phyloP scores from a whole-genome alignment of 2,329 filamentous ascomycete genomes.

The Fulvia fulva region DNA sequence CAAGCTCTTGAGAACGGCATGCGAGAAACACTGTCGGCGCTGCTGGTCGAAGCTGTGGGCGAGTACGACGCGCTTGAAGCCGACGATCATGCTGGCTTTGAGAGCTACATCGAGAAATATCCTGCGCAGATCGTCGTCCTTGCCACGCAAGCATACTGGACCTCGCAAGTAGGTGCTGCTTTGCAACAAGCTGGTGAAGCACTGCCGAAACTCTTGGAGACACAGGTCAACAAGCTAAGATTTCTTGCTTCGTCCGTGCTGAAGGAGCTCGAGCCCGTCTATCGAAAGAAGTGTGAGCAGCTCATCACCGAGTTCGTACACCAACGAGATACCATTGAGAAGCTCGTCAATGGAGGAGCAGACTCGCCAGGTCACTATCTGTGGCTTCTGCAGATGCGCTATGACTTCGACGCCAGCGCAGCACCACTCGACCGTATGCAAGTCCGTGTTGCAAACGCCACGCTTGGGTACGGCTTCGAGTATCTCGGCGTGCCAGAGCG shows the following conservation, averaged over 20 bases:
- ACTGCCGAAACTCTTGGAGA: conserved; percentile 69
- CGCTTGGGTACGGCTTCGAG: conserved; percentile 93
- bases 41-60: conserved; percentile 79
- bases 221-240: conserved; percentile 78
- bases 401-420: conserved; percentile 79
- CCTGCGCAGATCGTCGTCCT: conserved; percentile 95
- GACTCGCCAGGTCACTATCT: conserved; percentile 74
- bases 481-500: conserved; percentile 95
- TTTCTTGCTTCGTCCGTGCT: conserved; percentile 85
- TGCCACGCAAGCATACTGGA: conserved; percentile 92
- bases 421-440: conserved; percentile 77
- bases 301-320: conserved; percentile 98
- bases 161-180: conserved; percentile 74
- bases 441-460: conserved; percentile 95
- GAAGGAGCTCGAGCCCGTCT: conserved; percentile 79
- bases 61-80: conserved; percentile 68
- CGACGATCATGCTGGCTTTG: conserved; percentile 67
- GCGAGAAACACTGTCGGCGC: conserved; percentile 88
- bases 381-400: conserved; percentile 97
- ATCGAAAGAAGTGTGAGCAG: conserved; percentile 95
- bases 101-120: conserved; percentile 75
- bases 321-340: conserved; percentile 89
- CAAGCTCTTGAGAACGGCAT: conserved; percentile 86
- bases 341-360: conserved; percentile 72
- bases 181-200: conserved; percentile 67